Evolutionary conservation across 306 rosid species (phyloP).

Genomic region (Quercus engelmannii): DNA sequence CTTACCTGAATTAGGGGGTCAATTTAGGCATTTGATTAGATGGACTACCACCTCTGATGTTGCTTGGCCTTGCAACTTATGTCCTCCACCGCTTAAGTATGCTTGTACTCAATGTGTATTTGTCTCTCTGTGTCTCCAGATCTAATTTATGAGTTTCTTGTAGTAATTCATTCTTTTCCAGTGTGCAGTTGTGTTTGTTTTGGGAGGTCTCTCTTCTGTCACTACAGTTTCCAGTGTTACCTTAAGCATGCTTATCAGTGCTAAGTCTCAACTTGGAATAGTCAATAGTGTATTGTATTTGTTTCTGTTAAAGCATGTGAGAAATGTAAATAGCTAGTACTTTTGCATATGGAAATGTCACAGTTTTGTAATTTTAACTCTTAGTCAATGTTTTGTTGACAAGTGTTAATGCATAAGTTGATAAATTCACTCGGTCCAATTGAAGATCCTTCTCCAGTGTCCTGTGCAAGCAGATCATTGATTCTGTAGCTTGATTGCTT

Average conservation of each 20-base stretch:
- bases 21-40: too few relatives aligned
- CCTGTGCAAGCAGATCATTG: constrained; percentile 64
- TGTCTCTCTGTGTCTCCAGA: neutral
- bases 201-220: constrained; percentile 58
- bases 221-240: constrained; percentile 55
- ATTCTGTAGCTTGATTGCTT: constrained; percentile 55
- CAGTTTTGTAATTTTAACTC: constrained; percentile 5
- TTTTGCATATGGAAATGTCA: constrained; percentile 6
- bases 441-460: constrained; percentile 91
- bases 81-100: too few relatives aligned
- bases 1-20: too few relatives aligned
- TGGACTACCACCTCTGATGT: too few relatives aligned
- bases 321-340: neutral
- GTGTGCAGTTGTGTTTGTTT: constrained; percentile 78
- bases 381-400: constrained; percentile 42
- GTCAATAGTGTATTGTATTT: constrained; percentile 17
- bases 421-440: constrained; percentile 77
- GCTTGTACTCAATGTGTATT: neutral
- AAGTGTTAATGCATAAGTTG: constrained; percentile 75
- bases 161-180: constrained; percentile 52
- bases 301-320: constrained; percentile 16
- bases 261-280: constrained; percentile 43
- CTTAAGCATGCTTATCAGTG: constrained; percentile 65
- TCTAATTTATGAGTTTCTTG: constrained; percentile 21
- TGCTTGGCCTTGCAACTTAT: too few relatives aligned